Conservation (phyloP, 1,139 yeast species). For the Diutina catenulata region DNA sequence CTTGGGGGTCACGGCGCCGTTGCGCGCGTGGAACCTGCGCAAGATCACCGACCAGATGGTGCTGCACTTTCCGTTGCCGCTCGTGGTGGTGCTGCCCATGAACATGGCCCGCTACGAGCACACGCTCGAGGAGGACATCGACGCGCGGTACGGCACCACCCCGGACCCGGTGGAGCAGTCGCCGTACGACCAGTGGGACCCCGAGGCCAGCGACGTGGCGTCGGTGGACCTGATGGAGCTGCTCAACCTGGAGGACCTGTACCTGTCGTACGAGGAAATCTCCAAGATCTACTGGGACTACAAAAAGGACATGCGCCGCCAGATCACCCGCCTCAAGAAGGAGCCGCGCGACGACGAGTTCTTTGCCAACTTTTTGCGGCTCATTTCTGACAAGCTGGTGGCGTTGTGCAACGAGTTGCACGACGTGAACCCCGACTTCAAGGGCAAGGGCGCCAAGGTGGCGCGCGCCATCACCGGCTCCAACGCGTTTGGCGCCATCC, state of each 20-base stretch:
- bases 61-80: slow-evolving; percentile 55
- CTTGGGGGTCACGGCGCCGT: slow-evolving; percentile 31
- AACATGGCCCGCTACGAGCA: slow-evolving; percentile 34
- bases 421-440: slow-evolving; percentile 28
- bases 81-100: slow-evolving; percentile 54
- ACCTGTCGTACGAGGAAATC: slow-evolving; percentile 31
- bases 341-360: slow-evolving; percentile 17
- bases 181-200: no score
- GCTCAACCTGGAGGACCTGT: slow-evolving; percentile 19
- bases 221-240: slow-evolving; percentile 13
- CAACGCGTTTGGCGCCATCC: slow-evolving; percentile 25
- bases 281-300: slow-evolving; percentile 21
- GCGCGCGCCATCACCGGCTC: slow-evolving; percentile 38
- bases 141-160: background rate
- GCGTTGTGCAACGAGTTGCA: slow-evolving; percentile 26
- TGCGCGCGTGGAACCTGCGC: slow-evolving; percentile 50
- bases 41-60: slow-evolving; percentile 53
- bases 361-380: slow-evolving; percentile 20
- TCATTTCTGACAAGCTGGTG: slow-evolving; percentile 29
- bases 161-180: background rate
- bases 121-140: slow-evolving; percentile 11
- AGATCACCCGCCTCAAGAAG: slow-evolving; percentile 11
- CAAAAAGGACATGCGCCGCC: slow-evolving; percentile 14
- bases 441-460: slow-evolving; percentile 32
- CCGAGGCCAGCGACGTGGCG: slow-evolving; percentile 10